Conservation (phyloP, 106 monocot species). For the Allium sativum region DNA sequence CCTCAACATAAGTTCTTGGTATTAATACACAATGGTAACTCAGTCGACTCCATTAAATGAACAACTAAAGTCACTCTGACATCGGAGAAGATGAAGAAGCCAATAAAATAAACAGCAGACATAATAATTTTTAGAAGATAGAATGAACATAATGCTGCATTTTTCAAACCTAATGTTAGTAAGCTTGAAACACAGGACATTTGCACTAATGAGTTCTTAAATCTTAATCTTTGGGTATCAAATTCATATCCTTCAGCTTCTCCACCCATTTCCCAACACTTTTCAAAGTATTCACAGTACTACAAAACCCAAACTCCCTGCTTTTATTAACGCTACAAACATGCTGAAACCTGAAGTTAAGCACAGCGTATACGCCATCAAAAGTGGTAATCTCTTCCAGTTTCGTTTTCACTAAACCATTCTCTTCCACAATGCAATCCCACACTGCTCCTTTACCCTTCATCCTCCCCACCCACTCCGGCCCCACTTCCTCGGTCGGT, state of each 20-base stretch:
- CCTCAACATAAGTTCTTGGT: too few relatives aligned
- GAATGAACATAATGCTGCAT: too few relatives aligned
- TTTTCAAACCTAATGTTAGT: too few relatives aligned
- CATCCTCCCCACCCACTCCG: slow-evolving; percentile 7
- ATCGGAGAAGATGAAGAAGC: slow-evolving; percentile 21
- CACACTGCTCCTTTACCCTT: slow-evolving; percentile 4
- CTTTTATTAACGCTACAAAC: slow-evolving; percentile 14
- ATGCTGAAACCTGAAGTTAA: slow-evolving; percentile 7
- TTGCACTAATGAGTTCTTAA: too few relatives aligned
- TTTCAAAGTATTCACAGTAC: not conserved
- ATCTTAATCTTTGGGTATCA: not conserved
- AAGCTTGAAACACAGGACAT: too few relatives aligned
- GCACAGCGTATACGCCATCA: not conserved
- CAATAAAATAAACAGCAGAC: too few relatives aligned
- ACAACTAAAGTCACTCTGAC: slow-evolving; percentile 1
- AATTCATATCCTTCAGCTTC: slow-evolving; percentile 10
- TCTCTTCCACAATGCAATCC: slow-evolving; percentile 11
- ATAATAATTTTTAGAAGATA: too few relatives aligned
- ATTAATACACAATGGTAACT: not conserved
- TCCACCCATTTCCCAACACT: slow-evolving; percentile 9
- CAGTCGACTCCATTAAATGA: not conserved
- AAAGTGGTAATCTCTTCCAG: slow-evolving; percentile 10
- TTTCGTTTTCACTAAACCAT: not conserved
- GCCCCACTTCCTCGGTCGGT: not conserved
- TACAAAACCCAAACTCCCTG: slow-evolving; percentile 13